These are phyloP conservation scores for Filosporella fistucella DNA, from an alignment of 495 filamentous ascomycete genomes.

Conservation along the genomic window DNA sequence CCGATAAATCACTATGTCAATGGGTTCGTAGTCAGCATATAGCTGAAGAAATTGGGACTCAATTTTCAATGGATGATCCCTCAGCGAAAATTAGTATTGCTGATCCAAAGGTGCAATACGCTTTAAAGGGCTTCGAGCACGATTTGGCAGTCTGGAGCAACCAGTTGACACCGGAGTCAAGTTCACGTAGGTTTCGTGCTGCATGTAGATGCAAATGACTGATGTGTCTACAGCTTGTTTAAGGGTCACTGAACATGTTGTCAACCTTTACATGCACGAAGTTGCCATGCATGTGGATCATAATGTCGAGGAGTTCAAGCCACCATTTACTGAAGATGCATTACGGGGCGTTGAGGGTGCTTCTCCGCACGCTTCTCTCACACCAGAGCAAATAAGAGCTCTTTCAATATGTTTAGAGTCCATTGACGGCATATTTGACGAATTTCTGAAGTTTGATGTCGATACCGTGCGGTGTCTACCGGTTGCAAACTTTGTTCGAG, in stretches of 20 bases:
- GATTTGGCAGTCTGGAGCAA: slow-evolving; percentile 65
- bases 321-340: slow-evolving; percentile 43
- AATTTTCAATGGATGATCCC: slow-evolving; percentile 75
- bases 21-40: slow-evolving; percentile 74
- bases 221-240: slow-evolving; percentile 41
- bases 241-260: slow-evolving; percentile 54
- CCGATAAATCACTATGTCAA: slow-evolving; percentile 69
- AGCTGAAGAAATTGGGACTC: slow-evolving; percentile 71
- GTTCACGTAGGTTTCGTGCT: slow-evolving; percentile 26
- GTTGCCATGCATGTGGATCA: slow-evolving; percentile 74
- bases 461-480: slow-evolving; percentile 64
- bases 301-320: slow-evolving; percentile 54
- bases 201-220: slow-evolving; percentile 1
- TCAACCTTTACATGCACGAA: slow-evolving; percentile 83
- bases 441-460: slow-evolving; percentile 57
- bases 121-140: slow-evolving; percentile 70
- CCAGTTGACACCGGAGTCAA: slow-evolving; percentile 19
- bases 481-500: slow-evolving; percentile 71
- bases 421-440: slow-evolving; percentile 71
- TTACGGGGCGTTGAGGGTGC: slow-evolving; percentile 21
- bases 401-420: slow-evolving; percentile 66
- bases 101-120: slow-evolving; percentile 69
- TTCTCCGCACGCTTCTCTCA: slow-evolving; percentile 38
- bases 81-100: slow-evolving; percentile 58
- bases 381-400: slow-evolving; percentile 63